A percentile compares a stretch with the other conserved stretches of the same genome.
Conservation (phyloP, 2,329 filamentous ascomycete species). For the Stemphylium lycopersici region DNA sequence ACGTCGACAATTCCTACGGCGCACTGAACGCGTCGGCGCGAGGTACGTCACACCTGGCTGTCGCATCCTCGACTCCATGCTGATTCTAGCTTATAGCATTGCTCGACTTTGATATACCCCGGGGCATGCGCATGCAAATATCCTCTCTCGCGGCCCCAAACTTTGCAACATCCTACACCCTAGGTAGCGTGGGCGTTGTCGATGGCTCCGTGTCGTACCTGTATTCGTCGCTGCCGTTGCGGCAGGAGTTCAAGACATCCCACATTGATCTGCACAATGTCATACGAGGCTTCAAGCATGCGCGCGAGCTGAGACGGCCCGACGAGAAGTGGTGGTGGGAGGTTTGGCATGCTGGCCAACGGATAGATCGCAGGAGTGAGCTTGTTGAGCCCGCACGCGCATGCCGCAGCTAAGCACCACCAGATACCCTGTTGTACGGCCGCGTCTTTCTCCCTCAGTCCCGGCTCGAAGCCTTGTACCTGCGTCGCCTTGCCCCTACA, state of each 20-base stretch:
- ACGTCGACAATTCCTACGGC: slow-evolving; percentile 89
- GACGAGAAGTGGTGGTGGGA: slow-evolving; percentile 61
- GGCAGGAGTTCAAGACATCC: slow-evolving; percentile 71
- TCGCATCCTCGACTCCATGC: slow-evolving; percentile 8
- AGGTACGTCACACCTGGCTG: slow-evolving; percentile 58
- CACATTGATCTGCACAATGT: slow-evolving; percentile 77
- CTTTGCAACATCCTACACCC: slow-evolving; percentile 91
- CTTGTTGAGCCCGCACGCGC: slow-evolving; percentile 7
- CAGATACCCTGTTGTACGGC: slow-evolving; percentile 73
- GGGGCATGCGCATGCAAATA: slow-evolving; percentile 81
- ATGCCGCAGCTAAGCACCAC: slow-evolving; percentile 26
- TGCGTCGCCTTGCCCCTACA: slow-evolving; percentile 77
- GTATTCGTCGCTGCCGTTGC: slow-evolving; percentile 84
- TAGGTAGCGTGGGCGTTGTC: slow-evolving; percentile 87
- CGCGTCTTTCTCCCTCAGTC: slow-evolving; percentile 83
- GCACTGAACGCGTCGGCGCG: slow-evolving; percentile 82
- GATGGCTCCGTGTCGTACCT: slow-evolving; percentile 98
- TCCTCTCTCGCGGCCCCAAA: slow-evolving; percentile 91
- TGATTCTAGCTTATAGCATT: slow-evolving; percentile 63
- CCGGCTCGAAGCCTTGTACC: slow-evolving; percentile 82
- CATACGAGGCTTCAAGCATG: slow-evolving; percentile 80
- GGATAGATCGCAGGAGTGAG: slow-evolving; percentile 57
- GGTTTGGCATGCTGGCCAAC: slow-evolving; percentile 58
- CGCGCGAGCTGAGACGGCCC: slow-evolving; percentile 67
- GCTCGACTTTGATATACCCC: slow-evolving; percentile 85